Evolutionary conservation across 2,329 filamentous ascomycete genomes (phyloP).

Genomic region (Westerdykella ornata): DNA sequence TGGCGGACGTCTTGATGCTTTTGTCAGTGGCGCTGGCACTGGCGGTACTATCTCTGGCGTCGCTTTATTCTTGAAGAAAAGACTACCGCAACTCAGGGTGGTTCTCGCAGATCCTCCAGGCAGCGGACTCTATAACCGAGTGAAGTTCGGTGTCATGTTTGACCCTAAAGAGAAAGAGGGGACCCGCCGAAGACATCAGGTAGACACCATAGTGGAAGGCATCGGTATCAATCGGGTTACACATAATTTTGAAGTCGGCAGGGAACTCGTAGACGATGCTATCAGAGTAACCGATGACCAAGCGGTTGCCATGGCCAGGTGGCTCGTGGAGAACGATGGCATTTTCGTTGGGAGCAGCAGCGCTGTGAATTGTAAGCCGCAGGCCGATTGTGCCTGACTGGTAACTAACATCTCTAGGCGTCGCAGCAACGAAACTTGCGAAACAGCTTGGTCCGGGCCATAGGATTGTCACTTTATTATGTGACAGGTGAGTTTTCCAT

Average conservation of each 20-base stretch:
- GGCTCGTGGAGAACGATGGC: constrained; percentile 91
- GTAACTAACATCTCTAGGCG: constrained; percentile 32
- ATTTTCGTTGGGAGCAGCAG: constrained; percentile 92
- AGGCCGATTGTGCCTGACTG: neutral
- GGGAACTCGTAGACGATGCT: constrained; percentile 83
- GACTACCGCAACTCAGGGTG: constrained; percentile 57
- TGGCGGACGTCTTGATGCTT: constrained; percentile 68
- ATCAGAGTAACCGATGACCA: constrained; percentile 82
- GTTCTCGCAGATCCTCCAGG: constrained; percentile 92
- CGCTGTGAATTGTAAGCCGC: constrained; percentile 75
- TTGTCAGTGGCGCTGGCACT: constrained; percentile 88
- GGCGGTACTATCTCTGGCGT: constrained; percentile 90
- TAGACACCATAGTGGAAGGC: constrained; percentile 93
- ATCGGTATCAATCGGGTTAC: constrained; percentile 95
- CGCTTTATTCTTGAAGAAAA: constrained; percentile 72
- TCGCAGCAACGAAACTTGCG: constrained; percentile 65
- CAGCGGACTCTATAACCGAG: constrained; percentile 84
- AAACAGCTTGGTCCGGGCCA: constrained; percentile 55
- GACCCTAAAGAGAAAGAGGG: constrained; percentile 82
- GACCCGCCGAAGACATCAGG: constrained; percentile 78
- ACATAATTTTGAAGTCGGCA: constrained; percentile 80
- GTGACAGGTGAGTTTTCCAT: constrained; percentile 48
- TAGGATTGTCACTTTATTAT: constrained; percentile 73
- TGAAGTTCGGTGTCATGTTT: constrained; percentile 95
- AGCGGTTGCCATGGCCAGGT: constrained; percentile 88